Evolutionary conservation across 495 filamentous ascomycete species (phyloP).

Genomic region (Cryomyces antarcticus): DNA sequence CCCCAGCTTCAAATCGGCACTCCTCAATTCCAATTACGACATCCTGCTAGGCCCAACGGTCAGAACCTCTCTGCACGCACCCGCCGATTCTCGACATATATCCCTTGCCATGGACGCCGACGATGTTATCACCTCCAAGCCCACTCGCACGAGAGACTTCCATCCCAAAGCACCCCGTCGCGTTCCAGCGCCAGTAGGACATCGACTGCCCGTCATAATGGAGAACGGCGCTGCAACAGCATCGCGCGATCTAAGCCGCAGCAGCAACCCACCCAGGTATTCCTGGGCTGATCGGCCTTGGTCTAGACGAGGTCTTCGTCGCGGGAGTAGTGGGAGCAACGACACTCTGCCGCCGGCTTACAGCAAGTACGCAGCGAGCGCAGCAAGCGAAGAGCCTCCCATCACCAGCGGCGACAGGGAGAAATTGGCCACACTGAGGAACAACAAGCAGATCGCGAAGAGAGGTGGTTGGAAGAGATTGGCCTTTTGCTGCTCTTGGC

Average conservation of each 20-base stretch:
- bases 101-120: too few species aligned
- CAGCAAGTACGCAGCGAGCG: not conserved
- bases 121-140: too few species aligned
- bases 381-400: too few species aligned
- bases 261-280: not conserved
- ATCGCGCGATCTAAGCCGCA: not conserved
- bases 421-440: slow-evolving; percentile 3
- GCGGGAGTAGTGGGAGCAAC: not conserved
- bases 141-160: too few species aligned
- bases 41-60: too few species aligned
- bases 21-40: too few species aligned
- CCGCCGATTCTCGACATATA: too few species aligned
- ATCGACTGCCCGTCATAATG: slow-evolving; percentile 16
- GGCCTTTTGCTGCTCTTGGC: slow-evolving; percentile 11
- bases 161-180: slow-evolving; percentile 3
- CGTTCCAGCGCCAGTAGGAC: slow-evolving; percentile 13
- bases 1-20: too few species aligned
- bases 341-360: slow-evolving; percentile 1
- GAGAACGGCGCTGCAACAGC: slow-evolving; percentile 6
- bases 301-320: too few species aligned
- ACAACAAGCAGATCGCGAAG: slow-evolving; percentile 10
- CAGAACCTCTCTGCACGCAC: too few species aligned
- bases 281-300: too few species aligned
- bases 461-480: slow-evolving; percentile 15
- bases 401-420: slow-evolving; percentile 1